Evolutionary conservation across 1,284 basidiomycete genomes (phyloP), one percentile per base, ranked within the genome.

Genomic region (Leccinum pseudoinsigne): DNA sequence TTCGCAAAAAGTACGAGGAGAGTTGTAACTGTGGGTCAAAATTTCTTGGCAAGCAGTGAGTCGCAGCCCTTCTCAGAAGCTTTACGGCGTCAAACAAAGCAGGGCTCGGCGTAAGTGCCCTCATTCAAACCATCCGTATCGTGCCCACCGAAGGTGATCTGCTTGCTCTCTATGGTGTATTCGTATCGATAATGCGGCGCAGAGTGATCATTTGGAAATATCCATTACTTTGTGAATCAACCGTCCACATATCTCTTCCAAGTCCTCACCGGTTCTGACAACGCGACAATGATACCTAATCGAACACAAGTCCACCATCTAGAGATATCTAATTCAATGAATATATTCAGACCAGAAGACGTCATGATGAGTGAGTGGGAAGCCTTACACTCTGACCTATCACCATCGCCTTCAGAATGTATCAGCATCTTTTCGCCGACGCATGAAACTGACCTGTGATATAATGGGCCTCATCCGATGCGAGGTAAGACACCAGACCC

Each of bases 401-500:
- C 11, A 21, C 31, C 50, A 23, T 45, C 11, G 21, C n/a, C 50
- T 16, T 50, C 21, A 14, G 21, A 51, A 23, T 51, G 8, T 14
- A 54, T 54, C 0, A 54, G 26, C 14, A 54, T 31, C 16, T 16
- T 54, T 54, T 1, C 5, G 5, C 18, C n/a, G 45, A 47, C 10
- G n/a, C 18, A 5, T 5, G 45, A 11, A 5, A 18, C 60, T 62
- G n/a, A 64, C 61, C 67, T 4, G 59, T 60, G 26, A 68, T 62
- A 9, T 42, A 60, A 42, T 66, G 54, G 8, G 55, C 62, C 28
- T 53, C 63, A 55, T 64, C 68, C n/a, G 69, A 62, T 55, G 60
- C 63, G n/a, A 71, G 67, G 38, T 54, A 65, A 18, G 61, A 61
- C 23, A 65, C 42, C 7, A 66, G 9, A 9, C 61, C 62, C 6